A percentile compares a stretch with the other conserved stretches of the same genome.
phyloP scores from a whole-genome alignment of 257 asterid genomes.

The Solanum chilense region DNA sequence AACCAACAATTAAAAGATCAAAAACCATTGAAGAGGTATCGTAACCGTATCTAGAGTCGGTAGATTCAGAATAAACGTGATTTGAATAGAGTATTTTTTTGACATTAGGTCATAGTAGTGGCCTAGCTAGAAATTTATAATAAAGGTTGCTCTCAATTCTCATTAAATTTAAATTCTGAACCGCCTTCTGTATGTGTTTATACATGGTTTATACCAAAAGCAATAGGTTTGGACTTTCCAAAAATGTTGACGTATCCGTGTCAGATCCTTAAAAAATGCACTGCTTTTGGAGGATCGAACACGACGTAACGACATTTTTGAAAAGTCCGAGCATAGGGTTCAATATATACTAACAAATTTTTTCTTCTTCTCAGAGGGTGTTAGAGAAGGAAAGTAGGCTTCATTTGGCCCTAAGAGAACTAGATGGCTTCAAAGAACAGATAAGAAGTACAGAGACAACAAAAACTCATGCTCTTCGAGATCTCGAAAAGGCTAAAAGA shows the following conservation, averaged over 20 bases:
- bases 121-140: background rate
- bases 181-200: background rate
- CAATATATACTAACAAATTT: background rate
- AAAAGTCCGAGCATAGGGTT: background rate
- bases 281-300: background rate
- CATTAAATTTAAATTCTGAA: background rate
- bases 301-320: background rate
- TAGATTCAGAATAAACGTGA: background rate
- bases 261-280: background rate
- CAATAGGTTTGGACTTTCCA: background rate
- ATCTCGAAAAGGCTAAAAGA: slow-evolving; percentile 48
- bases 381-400: slow-evolving; percentile 73
- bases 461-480: slow-evolving; percentile 46
- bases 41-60: background rate
- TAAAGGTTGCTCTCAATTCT: background rate
- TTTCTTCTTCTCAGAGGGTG: slow-evolving; percentile 43
- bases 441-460: slow-evolving; percentile 38
- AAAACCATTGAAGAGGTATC: slow-evolving; percentile 61
- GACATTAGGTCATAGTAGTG: background rate
- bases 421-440: slow-evolving; percentile 37
- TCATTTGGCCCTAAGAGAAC: slow-evolving; percentile 48
- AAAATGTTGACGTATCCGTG: background rate
- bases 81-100: too few relatives aligned
- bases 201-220: background rate
- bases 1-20: slow-evolving; percentile 21